Base-by-base conservation (phyloP, 257 asterid species). In the Gentiana macrophylla region DNA sequence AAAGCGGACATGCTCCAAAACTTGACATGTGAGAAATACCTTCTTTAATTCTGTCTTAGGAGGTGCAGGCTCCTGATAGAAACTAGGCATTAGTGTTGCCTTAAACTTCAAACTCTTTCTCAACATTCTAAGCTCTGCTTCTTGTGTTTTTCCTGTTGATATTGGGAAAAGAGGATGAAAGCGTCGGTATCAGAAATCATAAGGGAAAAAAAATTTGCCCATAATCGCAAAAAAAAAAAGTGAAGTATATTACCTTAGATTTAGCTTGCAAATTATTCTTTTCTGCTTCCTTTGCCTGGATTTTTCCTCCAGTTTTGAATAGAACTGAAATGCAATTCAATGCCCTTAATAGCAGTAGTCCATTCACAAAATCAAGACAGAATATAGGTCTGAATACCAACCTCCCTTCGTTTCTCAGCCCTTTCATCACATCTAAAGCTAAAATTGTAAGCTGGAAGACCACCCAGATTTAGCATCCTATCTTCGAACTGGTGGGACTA, bases 71-170 rank as follows among this genome's bases (percentile, higher is more conserved):
- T 87, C 98, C 74, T 84, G 98, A 73, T 91, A 91, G 77, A 91
- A 91, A 76, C 79, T 91, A 24, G 98, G 98, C 98, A 91, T 84
- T 1, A 96, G 98, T 59, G 89, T 84, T 32, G 98, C 98, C 74
- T 91, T 91, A 72, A 91, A 91, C 72, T 67, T 85, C 83, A 91
- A 74, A 58, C 74, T 79, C 69, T 86, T 91, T 70, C 98, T 74
- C 64, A 87, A 65, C 89, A 70, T 82, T 77, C 67, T 91, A 53
- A 91, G 73, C 75, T 91, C 96, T 36, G 96, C 95, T 61, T 91
- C 95, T 49, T 79, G 98, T 11, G 89, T 47, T n/a, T n/a, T 79
- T 91, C 96, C 98, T 90, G 63, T 70, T 72, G 55, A 61, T 66
- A 56, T 61, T 35, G 44, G 32, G 37, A 59, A 32, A n/a, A 50